phyloP scores from a whole-genome alignment of 805 yeast species.

The Schwanniomyces polymorphus region DNA sequence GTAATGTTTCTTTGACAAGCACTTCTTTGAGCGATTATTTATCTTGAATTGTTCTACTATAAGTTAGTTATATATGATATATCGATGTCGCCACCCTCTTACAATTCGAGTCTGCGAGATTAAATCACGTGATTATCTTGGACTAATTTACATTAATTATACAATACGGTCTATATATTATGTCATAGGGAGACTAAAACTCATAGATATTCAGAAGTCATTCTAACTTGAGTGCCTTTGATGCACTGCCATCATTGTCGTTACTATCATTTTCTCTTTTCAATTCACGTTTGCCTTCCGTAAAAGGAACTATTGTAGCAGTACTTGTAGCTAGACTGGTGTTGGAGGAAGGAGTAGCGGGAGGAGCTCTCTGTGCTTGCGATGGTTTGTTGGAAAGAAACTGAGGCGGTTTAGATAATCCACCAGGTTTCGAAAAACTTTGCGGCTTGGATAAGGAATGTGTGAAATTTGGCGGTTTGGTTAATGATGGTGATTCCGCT shows the following conservation, averaged over 20 bases:
- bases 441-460: slow-evolving; percentile 20
- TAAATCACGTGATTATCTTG: neutral
- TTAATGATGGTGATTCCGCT: slow-evolving; percentile 14
- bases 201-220: neutral
- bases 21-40: neutral
- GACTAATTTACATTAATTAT: slow-evolving; percentile 1
- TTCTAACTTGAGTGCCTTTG: slow-evolving; percentile 7
- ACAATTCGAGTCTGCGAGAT: neutral
- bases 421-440: slow-evolving; percentile 30
- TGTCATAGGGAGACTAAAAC: neutral
- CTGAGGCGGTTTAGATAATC: slow-evolving; percentile 36
- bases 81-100: neutral
- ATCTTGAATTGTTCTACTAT: neutral
- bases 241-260: slow-evolving; percentile 1
- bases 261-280: slow-evolving; percentile 8
- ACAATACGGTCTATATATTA: neutral
- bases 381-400: slow-evolving; percentile 35
- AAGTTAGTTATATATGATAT: neutral
- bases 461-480: slow-evolving; percentile 24
- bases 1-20: neutral
- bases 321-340: neutral
- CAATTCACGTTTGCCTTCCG: neutral
- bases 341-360: neutral
- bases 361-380: neutral
- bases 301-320: neutral